phyloP scores from a whole-genome alignment of 768 basidiomycete genomes.

The Tephrocybe sp. region DNA sequence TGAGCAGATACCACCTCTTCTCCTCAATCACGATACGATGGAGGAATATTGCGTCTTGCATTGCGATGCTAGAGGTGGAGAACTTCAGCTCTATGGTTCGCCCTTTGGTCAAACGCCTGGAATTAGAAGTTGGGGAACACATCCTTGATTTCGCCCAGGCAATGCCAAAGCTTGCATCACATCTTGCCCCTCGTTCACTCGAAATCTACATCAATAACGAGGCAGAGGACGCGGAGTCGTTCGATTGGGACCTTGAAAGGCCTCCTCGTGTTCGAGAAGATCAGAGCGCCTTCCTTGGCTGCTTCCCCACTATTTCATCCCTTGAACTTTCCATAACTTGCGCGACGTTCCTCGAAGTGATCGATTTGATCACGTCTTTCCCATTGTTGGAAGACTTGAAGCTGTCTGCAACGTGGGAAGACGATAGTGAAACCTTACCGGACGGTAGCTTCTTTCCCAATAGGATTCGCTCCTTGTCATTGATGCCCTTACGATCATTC shows the following conservation, averaged over 20 bases:
- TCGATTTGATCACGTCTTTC: conserved; percentile 2
- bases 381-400: conserved; percentile 1
- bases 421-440: background rate
- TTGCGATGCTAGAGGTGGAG: background rate
- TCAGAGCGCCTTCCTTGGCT: background rate
- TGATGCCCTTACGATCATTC: background rate
- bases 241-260: background rate
- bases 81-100: background rate
- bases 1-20: conserved; percentile 6
- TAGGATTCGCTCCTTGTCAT: background rate
- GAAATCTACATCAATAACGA: background rate
- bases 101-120: background rate
- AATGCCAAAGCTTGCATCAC: background rate
- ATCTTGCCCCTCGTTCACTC: conserved; percentile 4
- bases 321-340: conserved; percentile 1
- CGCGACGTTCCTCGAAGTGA: conserved; percentile 2
- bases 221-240: background rate
- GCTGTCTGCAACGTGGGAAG: background rate
- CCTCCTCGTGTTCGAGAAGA: background rate
- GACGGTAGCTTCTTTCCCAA: background rate
- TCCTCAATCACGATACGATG: background rate
- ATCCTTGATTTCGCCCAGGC: background rate
- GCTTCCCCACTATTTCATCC: background rate
- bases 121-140: background rate
- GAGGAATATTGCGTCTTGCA: background rate